Percentiles rank a stretch among this genome's conserved stretches.
These are phyloP conservation scores for Cryphonectria parasitica DNA, from an alignment of 2,329 filamentous ascomycete genomes.

Conservation along the genomic window DNA sequence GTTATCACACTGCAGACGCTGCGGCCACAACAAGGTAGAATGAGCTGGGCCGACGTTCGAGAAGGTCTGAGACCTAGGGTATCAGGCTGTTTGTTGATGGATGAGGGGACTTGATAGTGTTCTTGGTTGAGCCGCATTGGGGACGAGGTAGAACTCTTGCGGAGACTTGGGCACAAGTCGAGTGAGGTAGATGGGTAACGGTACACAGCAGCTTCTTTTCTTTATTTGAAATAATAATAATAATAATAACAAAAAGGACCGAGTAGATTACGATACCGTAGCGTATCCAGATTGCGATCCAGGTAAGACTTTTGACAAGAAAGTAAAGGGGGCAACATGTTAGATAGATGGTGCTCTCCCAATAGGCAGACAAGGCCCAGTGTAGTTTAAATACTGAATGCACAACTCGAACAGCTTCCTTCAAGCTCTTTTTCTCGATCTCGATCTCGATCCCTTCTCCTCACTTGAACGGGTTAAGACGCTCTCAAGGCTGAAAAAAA, in stretches of 20 bases:
- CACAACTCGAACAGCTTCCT: not conserved
- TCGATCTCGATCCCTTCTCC: not conserved
- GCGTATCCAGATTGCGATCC: not conserved
- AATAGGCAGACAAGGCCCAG: not conserved
- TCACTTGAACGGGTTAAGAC: not conserved
- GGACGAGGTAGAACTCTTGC: not conserved
- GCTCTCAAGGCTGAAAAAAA: not conserved
- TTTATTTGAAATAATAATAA: not conserved
- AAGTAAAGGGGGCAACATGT: not conserved
- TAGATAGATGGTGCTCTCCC: not conserved
- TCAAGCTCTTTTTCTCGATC: not conserved
- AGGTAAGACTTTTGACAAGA: not conserved
- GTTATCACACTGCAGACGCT: constrained; percentile 23
- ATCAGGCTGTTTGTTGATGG: not conserved
- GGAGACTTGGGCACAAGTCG: constrained; percentile 3
- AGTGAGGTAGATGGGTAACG: constrained; percentile 9
- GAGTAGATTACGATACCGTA: not conserved
- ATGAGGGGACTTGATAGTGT: not conserved
- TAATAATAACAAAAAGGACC: not conserved
- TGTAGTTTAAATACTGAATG: constrained; percentile 16
- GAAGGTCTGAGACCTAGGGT: not conserved
- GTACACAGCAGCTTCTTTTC: constrained; percentile 10
- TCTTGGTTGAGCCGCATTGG: not conserved
- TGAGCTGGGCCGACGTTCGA: not conserved
- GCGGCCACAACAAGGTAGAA: constrained; percentile 19